A percentile compares a stretch with the other conserved stretches of the same genome.
Conservation (phyloP, 2,329 filamentous ascomycete genomes). For the Botryotinia convoluta region DNA sequence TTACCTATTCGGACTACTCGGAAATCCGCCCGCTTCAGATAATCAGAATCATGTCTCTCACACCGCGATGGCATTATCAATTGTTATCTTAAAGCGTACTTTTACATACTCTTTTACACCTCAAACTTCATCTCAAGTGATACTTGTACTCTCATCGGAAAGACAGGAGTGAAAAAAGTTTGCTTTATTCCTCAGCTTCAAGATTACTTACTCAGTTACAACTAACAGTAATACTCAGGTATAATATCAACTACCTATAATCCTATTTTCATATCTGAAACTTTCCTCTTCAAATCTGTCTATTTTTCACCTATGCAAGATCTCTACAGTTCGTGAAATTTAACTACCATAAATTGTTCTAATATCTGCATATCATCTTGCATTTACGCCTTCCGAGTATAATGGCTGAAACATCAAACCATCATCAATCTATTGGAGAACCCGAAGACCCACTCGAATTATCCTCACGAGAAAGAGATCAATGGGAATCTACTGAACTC, state of each 20-base stretch:
- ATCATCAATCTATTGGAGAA: slow-evolving; percentile 6
- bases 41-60: background rate
- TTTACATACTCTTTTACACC: background rate
- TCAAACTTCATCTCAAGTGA: background rate
- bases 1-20: background rate
- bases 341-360: background rate
- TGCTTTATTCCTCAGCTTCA: background rate
- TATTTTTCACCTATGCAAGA: background rate
- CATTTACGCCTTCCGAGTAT: background rate
- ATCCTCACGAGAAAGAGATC: slow-evolving; percentile 25
- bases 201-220: too few species aligned
- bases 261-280: background rate
- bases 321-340: background rate
- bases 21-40: background rate
- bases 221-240: background rate
- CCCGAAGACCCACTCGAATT: slow-evolving; percentile 19
- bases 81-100: background rate
- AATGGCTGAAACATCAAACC: slow-evolving; percentile 18
- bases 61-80: slow-evolving; percentile 7
- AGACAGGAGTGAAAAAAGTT: background rate
- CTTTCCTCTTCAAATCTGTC: background rate
- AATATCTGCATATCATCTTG: slow-evolving; percentile 7
- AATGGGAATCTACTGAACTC: slow-evolving; percentile 33
- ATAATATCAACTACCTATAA: background rate
- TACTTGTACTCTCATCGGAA: slow-evolving; percentile 2